These are phyloP conservation scores for Penicillium sp. DNA, from an alignment of 2,329 filamentous ascomycete genomes.

Conservation along the genomic window DNA sequence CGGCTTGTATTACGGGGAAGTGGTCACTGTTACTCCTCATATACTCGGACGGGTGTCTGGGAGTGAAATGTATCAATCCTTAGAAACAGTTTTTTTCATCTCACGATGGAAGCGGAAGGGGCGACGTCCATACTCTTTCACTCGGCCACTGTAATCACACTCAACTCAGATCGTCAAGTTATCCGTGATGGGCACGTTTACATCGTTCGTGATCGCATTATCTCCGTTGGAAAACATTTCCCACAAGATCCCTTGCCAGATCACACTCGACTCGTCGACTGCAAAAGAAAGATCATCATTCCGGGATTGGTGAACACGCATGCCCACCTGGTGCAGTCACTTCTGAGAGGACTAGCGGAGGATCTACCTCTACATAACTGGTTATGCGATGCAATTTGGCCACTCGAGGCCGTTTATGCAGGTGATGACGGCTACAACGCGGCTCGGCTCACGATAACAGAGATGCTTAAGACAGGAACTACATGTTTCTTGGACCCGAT, in stretches of 20 bases:
- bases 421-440: slow-evolving; percentile 32
- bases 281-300: slow-evolving; percentile 29
- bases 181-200: slow-evolving; percentile 17
- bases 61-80: too few relatives aligned
- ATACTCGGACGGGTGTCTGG: too few relatives aligned
- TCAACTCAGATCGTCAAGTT: slow-evolving; percentile 18
- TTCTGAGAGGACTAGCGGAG: slow-evolving; percentile 30
- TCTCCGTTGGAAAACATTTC: not conserved
- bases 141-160: slow-evolving; percentile 18
- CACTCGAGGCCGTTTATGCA: slow-evolving; percentile 32
- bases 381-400: slow-evolving; percentile 35
- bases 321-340: slow-evolving; percentile 32
- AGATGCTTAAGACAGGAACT: slow-evolving; percentile 37
- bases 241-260: not conserved
- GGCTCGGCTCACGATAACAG: slow-evolving; percentile 29
- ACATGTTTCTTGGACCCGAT: slow-evolving; percentile 37
- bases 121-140: slow-evolving; percentile 16
- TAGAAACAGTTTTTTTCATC: too few relatives aligned
- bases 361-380: slow-evolving; percentile 24
- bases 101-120: too few relatives aligned
- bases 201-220: slow-evolving; percentile 1
- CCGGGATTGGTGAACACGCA: slow-evolving; percentile 36
- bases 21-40: too few relatives aligned
- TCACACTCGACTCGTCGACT: slow-evolving; percentile 22
- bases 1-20: too few relatives aligned